These are phyloP conservation scores for Boletus sensibilis DNA, from an alignment of 768 basidiomycete species.

Conservation along the genomic window DNA sequence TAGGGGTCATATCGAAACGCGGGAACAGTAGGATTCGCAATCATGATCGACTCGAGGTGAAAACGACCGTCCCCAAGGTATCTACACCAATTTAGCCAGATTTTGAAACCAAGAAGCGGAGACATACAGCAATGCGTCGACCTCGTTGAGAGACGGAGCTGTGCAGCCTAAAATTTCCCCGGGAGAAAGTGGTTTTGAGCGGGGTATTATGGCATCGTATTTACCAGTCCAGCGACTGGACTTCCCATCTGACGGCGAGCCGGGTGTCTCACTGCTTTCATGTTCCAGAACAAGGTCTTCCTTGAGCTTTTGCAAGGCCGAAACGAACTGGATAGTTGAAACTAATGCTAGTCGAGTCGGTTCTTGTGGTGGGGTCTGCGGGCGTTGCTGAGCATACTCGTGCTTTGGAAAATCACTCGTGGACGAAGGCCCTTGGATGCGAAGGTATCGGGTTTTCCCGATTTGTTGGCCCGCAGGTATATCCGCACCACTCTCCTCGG, in stretches of 20 bases:
- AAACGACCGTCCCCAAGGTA: slow-evolving; percentile 98
- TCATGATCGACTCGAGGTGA: slow-evolving; percentile 98
- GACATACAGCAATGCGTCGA: slow-evolving; percentile 89
- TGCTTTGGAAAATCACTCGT: neutral
- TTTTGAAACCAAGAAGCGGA: neutral
- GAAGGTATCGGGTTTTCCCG: slow-evolving; percentile 45
- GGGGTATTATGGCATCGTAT: slow-evolving; percentile 77
- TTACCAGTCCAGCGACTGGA: slow-evolving; percentile 50
- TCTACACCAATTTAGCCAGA: slow-evolving; percentile 41
- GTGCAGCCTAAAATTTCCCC: slow-evolving; percentile 98
- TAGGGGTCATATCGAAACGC: slow-evolving; percentile 99
- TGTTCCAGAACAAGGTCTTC: slow-evolving; percentile 63
- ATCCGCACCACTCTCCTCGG: slow-evolving; percentile 45
- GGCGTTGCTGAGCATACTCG: slow-evolving; percentile 13
- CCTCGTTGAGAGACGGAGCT: slow-evolving; percentile 73
- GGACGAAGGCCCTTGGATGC: slow-evolving; percentile 50
- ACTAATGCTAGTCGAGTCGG: slow-evolving; percentile 84
- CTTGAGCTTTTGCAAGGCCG: slow-evolving; percentile 84
- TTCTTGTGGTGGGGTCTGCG: slow-evolving; percentile 19
- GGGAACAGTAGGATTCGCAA: slow-evolving; percentile 92
- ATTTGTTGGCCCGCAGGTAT: slow-evolving; percentile 50
- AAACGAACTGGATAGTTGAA: slow-evolving; percentile 97
- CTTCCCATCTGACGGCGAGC: slow-evolving; percentile 3
- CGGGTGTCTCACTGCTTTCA: slow-evolving; percentile 3
- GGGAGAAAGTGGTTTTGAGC: slow-evolving; percentile 89